phyloP scores from a whole-genome alignment of 1,139 yeast species.

The Kurtzmaniella natalensis region DNA sequence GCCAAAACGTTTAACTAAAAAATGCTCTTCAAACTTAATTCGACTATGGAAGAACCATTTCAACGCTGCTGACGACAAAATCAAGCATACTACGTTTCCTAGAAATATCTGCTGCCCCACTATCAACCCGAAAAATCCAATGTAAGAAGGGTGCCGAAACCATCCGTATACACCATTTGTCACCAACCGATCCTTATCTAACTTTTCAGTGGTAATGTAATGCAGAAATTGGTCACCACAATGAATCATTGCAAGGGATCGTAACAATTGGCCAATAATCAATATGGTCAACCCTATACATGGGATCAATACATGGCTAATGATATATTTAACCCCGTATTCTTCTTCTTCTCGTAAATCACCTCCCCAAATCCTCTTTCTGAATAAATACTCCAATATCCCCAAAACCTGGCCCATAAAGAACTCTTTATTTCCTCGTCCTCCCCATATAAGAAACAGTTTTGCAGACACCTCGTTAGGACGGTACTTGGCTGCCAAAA shows the following conservation, averaged over 20 bases:
- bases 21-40: conserved; percentile 35
- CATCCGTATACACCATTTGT: conserved; percentile 29
- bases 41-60: conserved; percentile 28
- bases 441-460: conserved; percentile 36
- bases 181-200: conserved; percentile 14
- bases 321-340: no score
- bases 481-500: conserved; percentile 24
- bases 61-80: conserved; percentile 17
- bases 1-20: conserved; percentile 25
- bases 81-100: conserved; percentile 19
- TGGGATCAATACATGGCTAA: neutral
- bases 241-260: conserved; percentile 29
- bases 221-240: conserved; percentile 39
- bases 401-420: conserved; percentile 26
- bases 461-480: conserved; percentile 20
- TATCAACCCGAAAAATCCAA: conserved; percentile 38
- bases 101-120: conserved; percentile 31
- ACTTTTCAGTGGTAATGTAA: conserved; percentile 12
- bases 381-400: conserved; percentile 21
- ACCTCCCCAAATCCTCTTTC: no score
- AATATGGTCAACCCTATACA: no score
- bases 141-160: conserved; percentile 38
- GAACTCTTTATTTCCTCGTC: conserved; percentile 31
- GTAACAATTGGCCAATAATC: conserved; percentile 10
- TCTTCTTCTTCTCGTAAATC: no score